A percentile compares a stretch with the other conserved stretches of the same genome.
Conservation (phyloP, 2,329 filamentous ascomycete species). For the Trichoderma polysporum region DNA sequence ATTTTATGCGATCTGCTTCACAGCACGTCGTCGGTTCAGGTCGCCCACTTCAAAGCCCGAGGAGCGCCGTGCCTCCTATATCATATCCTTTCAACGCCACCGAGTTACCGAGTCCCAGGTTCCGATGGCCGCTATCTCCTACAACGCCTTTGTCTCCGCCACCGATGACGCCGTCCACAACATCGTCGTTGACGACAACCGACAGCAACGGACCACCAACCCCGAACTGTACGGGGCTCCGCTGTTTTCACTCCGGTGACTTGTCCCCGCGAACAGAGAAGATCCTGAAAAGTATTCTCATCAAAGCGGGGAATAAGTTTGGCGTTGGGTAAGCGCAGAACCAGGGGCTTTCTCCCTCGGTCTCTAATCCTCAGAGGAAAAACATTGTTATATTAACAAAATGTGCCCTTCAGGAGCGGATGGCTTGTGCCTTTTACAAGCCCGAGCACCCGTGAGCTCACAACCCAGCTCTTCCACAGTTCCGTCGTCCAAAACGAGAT, state of each 20-base stretch:
- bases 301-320: slow-evolving; percentile 52
- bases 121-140: slow-evolving; percentile 38
- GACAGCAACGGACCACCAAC: slow-evolving; percentile 34
- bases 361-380: background rate
- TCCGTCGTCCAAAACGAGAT: slow-evolving; percentile 61
- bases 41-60: slow-evolving; percentile 27
- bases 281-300: slow-evolving; percentile 47
- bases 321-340: slow-evolving; percentile 37
- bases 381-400: background rate
- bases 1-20: slow-evolving; percentile 32
- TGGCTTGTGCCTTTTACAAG: slow-evolving; percentile 47
- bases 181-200: slow-evolving; percentile 38
- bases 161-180: slow-evolving; percentile 50
- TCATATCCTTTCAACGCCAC: slow-evolving; percentile 33
- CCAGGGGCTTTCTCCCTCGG: background rate
- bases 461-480: slow-evolving; percentile 52
- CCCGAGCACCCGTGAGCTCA: slow-evolving; percentile 46
- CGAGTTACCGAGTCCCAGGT: slow-evolving; percentile 30
- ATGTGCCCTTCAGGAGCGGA: slow-evolving; percentile 33
- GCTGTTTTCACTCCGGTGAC: slow-evolving; percentile 49
- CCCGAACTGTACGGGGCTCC: slow-evolving; percentile 47
- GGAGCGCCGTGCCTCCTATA: slow-evolving; percentile 34
- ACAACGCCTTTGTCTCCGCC: slow-evolving; percentile 41
- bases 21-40: slow-evolving; percentile 26
- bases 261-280: slow-evolving; percentile 49